phyloP scores from a whole-genome alignment of 192 early-diverging fungal genomes.

The Anaeromyces robustus region DNA sequence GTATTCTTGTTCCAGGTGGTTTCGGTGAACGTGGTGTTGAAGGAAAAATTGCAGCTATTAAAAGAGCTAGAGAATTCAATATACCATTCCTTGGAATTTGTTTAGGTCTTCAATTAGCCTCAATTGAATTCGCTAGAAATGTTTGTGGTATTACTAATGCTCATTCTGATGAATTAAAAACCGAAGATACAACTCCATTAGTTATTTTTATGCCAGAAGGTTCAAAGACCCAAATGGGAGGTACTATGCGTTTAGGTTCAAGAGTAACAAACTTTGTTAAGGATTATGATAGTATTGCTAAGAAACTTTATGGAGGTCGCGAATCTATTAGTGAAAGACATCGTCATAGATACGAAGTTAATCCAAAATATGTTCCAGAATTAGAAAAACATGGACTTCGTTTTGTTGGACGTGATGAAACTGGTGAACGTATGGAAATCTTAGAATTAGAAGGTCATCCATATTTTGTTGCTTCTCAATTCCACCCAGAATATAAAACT shows the following conservation, averaged over 20 bases:
- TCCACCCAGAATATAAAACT: conserved; percentile 94
- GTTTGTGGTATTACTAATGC: conserved; percentile 65
- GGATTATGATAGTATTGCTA: not conserved
- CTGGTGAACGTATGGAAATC: conserved; percentile 96
- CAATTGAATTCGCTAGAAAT: conserved; percentile 92
- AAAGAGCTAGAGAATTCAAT: conserved; percentile 95
- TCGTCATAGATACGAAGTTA: conserved; percentile 80
- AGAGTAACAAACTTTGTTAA: conserved; percentile 54
- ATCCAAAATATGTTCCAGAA: conserved; percentile 58
- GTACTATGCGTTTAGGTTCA: conserved; percentile 89
- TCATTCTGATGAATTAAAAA: conserved; percentile 72
- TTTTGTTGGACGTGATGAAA: conserved; percentile 89
- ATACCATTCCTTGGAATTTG: conserved; percentile 97
- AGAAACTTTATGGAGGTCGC: conserved; percentile 1
- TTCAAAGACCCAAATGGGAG: conserved; percentile 76
- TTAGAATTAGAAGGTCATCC: conserved; percentile 67
- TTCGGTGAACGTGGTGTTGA: conserved; percentile 94
- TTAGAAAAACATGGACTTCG: conserved; percentile 67
- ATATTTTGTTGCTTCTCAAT: conserved; percentile 89
- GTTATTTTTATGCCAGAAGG: conserved; percentile 98
- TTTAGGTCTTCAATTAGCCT: conserved; percentile 90
- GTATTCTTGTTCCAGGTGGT: conserved; percentile 94
- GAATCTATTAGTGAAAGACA: conserved; percentile 10
- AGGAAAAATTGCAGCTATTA: conserved; percentile 85
- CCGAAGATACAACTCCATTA: conserved; percentile 52